Percentiles rank a stretch among this genome's conserved stretches.
Evolutionary conservation across 140 eudicot species (phyloP).

Genomic region (Flaveria floridana): DNA sequence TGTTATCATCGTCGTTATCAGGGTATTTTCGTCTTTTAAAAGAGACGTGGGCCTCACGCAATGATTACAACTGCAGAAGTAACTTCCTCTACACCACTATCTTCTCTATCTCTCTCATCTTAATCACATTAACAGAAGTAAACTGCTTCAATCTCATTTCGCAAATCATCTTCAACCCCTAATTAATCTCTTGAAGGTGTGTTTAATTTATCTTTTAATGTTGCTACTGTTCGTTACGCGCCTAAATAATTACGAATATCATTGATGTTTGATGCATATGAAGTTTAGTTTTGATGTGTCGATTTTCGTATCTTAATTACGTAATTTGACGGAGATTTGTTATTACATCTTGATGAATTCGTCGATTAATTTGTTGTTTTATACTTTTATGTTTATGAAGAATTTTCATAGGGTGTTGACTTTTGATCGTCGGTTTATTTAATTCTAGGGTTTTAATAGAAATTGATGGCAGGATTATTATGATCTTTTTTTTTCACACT

Average conservation of each 20-base stretch:
- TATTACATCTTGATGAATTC: not conserved
- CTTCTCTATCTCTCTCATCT: not conserved
- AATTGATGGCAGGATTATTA: not conserved
- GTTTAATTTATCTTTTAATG: conserved; percentile 6
- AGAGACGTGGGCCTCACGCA: not conserved
- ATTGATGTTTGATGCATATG: not conserved
- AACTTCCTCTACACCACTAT: not conserved
- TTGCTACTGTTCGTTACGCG: not conserved
- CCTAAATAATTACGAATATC: not conserved
- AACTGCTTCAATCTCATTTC: not conserved
- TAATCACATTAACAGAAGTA: not conserved
- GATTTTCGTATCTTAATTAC: conserved; percentile 9
- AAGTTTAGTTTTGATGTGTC: not conserved
- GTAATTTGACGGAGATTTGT: not conserved
- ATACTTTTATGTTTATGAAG: not conserved
- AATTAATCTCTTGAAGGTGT: conserved; percentile 3
- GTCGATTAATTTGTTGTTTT: not conserved
- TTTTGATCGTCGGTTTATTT: conserved; percentile 3
- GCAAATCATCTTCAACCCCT: conserved; percentile 1
- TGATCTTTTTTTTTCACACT: no score
- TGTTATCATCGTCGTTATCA: not conserved
- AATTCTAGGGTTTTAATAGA: conserved; percentile 18
- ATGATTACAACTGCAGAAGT: not conserved
- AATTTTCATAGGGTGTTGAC: conserved; percentile 9
- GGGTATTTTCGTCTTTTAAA: conserved; percentile 13